Base-by-base conservation (phyloP, 176 grass and related monocot species). In the Aegilops bicornis region DNA sequence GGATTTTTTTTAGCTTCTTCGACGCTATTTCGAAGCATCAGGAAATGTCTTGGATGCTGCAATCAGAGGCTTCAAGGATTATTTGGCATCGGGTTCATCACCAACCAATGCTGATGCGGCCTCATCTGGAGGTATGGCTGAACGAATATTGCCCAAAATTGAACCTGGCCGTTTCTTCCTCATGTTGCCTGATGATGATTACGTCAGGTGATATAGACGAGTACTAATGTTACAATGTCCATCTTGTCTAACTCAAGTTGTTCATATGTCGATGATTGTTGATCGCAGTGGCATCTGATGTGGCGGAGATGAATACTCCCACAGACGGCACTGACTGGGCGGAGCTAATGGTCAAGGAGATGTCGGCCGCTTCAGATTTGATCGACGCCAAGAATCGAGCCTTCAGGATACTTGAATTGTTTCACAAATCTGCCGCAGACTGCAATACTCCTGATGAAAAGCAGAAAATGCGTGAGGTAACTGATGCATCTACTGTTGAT, bases 311-410 rank as follows among this genome's bases (percentile, higher is more conserved):
- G 61, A 62, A 69, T 60, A 33, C 79, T 64, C 87, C 75, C 13
- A 83, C 60, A 17, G 75, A 48, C 27, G 31, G 69, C 5, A 17
- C 78, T 23, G 85, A 90, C 79, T 92, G 94, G 87, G 91, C 81
- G 4, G 91, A 96, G 76, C 58, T 90, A 39, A 56, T 96, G 20
- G 87, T 88, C 42, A 90, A 83, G 56, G 94, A 96, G 65, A 91
- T 96, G 56, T 86, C 22, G 22, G 78, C 58, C 2, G 87, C 85
- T 75, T 31, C 79, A 8, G 82, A 96, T 75, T 22, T 96, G 72
- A 33, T 84, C 54, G 91, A 94, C 13, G 89, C 87, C 77, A 93
- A 85, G 80, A 83, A 71, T 27, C 87, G 91, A 25, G 91, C 81
- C 33, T 84, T 73, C 17, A 86, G 47, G 84, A 75, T 92, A 76